Conservation (phyloP, 2,329 filamentous ascomycete genomes). For the Penicillium sp. region DNA sequence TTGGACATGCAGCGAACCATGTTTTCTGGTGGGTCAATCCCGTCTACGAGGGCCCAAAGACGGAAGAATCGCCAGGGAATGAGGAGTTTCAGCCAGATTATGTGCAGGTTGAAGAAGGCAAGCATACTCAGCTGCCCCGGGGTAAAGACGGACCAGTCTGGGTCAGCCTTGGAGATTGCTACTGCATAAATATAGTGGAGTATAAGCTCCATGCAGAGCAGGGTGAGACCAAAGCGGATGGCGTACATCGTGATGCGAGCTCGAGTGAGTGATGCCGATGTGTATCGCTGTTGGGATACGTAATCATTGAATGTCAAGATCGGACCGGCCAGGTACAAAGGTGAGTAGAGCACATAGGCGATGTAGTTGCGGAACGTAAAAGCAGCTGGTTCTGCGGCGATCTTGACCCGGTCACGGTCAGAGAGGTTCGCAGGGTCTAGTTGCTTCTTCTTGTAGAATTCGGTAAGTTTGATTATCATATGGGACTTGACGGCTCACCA, state of each 20-base stretch:
- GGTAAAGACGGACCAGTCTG: constrained; percentile 78
- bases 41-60: constrained; percentile 88
- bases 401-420: constrained; percentile 79
- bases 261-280: constrained; percentile 65
- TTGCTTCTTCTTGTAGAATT: constrained; percentile 87
- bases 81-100: constrained; percentile 96
- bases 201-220: constrained; percentile 87
- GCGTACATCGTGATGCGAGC: constrained; percentile 75
- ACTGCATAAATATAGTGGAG: constrained; percentile 92
- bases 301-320: constrained; percentile 99
- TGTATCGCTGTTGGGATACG: constrained; percentile 77
- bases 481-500: background rate
- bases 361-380: constrained; percentile 82
- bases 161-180: constrained; percentile 78
- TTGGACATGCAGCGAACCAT: constrained; percentile 96
- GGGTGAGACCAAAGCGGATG: constrained; percentile 72
- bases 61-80: constrained; percentile 98
- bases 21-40: constrained; percentile 93
- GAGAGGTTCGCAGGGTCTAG: constrained; percentile 82
- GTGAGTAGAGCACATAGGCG: constrained; percentile 85
- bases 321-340: constrained; percentile 86
- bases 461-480: constrained; percentile 18
- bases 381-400: constrained; percentile 67
- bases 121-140: constrained; percentile 85
- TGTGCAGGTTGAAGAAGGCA: constrained; percentile 91